Percentiles rank a stretch among this genome's conserved stretches.
phyloP scores from a whole-genome alignment of 805 yeast species.

The Scheffersomyces stipitis region DNA sequence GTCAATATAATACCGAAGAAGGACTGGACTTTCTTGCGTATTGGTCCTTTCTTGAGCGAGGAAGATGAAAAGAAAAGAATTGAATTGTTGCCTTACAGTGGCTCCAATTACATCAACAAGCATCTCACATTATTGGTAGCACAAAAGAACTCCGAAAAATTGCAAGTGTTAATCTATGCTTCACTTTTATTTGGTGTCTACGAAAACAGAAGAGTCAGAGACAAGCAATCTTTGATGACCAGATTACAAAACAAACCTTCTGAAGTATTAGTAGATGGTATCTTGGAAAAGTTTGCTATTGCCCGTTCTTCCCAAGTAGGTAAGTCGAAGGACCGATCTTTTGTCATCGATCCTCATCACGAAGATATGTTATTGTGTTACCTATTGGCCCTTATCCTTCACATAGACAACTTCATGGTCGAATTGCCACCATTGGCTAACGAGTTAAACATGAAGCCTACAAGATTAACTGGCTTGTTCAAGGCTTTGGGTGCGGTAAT shows the following conservation, averaged over 20 bases:
- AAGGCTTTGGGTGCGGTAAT: conserved; percentile 81
- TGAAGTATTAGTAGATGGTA: conserved; percentile 66
- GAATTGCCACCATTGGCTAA: conserved; percentile 81
- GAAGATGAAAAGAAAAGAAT: conserved; percentile 45
- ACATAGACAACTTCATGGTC: conserved; percentile 70
- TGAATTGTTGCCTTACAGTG: conserved; percentile 61
- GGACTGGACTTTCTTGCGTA: conserved; percentile 65
- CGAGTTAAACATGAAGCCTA: conserved; percentile 79
- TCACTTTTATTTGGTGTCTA: conserved; percentile 81
- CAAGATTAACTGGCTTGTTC: conserved; percentile 65
- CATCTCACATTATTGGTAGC: conserved; percentile 40
- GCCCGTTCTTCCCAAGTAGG: conserved; percentile 65
- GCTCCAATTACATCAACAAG: conserved; percentile 55
- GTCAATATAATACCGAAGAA: conserved; percentile 64
- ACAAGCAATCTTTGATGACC: conserved; percentile 58
- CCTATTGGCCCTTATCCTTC: conserved; percentile 69
- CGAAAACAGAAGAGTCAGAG: conserved; percentile 62
- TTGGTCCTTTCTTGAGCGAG: conserved; percentile 60
- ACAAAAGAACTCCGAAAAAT: conserved; percentile 49
- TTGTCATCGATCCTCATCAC: conserved; percentile 78
- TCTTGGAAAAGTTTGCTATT: conserved; percentile 71
- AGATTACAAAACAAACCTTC: conserved; percentile 66
- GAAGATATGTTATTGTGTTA: conserved; percentile 86
- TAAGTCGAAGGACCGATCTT: conserved; percentile 73
- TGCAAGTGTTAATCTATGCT: conserved; percentile 75